Evolutionary conservation across 306 rosid species (phyloP).

Genomic region (Chamaecrista fasciculata): DNA sequence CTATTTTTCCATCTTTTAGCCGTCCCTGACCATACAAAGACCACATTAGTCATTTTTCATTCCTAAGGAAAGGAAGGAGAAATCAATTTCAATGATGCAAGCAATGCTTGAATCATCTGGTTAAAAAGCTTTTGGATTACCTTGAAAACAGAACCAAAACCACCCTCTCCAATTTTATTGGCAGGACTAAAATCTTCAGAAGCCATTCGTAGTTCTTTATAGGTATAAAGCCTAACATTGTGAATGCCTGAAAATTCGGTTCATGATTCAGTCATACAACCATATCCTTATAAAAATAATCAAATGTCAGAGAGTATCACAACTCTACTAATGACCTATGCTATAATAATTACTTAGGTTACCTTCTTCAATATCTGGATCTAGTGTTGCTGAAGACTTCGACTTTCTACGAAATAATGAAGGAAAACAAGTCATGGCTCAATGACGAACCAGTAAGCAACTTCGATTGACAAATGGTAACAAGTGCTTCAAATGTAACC

Average conservation of each 20-base stretch:
- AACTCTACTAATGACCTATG: not conserved
- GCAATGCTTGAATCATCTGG: slow-evolving; percentile 8
- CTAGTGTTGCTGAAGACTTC: slow-evolving; percentile 18
- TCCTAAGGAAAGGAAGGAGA: slow-evolving; percentile 15
- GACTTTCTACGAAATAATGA: slow-evolving; percentile 47
- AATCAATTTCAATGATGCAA: slow-evolving; percentile 19
- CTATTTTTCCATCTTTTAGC: slow-evolving; percentile 79
- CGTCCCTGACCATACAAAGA: slow-evolving; percentile 56
- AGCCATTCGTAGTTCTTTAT: slow-evolving; percentile 68
- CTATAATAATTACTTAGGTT: slow-evolving; percentile 4
- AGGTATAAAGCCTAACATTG: slow-evolving; percentile 55
- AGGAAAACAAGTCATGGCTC: slow-evolving; percentile 67
- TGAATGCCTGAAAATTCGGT: slow-evolving; percentile 67
- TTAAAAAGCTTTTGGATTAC: slow-evolving; percentile 37
- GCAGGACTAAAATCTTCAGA: slow-evolving; percentile 62
- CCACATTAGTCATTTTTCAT: slow-evolving; percentile 19
- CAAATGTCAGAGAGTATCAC: not conserved
- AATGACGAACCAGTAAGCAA: slow-evolving; percentile 25
- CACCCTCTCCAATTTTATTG: slow-evolving; percentile 94
- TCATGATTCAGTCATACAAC: not conserved
- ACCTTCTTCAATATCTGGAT: slow-evolving; percentile 54
- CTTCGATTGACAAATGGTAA: slow-evolving; percentile 25
- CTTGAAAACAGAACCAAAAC: slow-evolving; percentile 93
- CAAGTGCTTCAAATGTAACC: slow-evolving; percentile 33
- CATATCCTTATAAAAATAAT: not conserved